Evolutionary conservation across 2,329 filamentous ascomycete genomes (phyloP), one percentile per base, ranked within the genome.

Genomic region (Trichophyton simii): DNA sequence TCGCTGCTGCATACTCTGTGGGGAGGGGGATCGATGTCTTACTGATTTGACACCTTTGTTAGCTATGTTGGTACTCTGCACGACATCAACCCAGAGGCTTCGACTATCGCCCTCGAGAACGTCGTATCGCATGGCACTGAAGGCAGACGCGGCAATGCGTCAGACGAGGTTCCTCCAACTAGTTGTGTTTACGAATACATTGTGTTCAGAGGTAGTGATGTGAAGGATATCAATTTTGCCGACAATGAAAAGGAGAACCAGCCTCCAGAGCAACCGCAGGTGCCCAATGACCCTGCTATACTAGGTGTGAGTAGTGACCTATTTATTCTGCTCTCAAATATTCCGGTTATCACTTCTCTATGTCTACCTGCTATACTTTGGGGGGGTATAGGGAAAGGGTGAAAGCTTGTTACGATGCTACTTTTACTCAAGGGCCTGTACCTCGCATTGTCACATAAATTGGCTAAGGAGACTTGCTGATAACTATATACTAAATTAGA

Each of bases 161-260:
- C 87, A 18, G 88, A 95, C 66, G 91, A 96, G 76, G 88, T 96
- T 62, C 78, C 87, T 42, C 83, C 90, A 2, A 92, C 89, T 38
- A 87, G 94, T 64, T 89, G 89, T 72, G 83, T 96, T 71, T 99
- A 96, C 79, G 94, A 97, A 73, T 97, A 96, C 78, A 97, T 99
- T 71, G 91, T 99, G 66, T 99, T 99, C 76, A 87, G 92, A 64
- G 94, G 94, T 68, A 96, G 90, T 75, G 94, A 99, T 79, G 94
- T 99, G 72, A 99, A 99, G 78, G 94, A 99, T 75, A 82, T 99
- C 70, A 88, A 90, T 69, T 92, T 99, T 70, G 91, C 96, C 71
- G 88, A 96, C 69, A 83, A 86, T 54, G 84, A 88, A 46, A 83
- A 85, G 68, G 79, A 84, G 65, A 83, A 84, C 69, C 86, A 89